Percentiles rank a stretch among this genome's conserved stretches.
Conservation (phyloP, 495 filamentous ascomycete genomes). For the Daldinia caldariorum region DNA sequence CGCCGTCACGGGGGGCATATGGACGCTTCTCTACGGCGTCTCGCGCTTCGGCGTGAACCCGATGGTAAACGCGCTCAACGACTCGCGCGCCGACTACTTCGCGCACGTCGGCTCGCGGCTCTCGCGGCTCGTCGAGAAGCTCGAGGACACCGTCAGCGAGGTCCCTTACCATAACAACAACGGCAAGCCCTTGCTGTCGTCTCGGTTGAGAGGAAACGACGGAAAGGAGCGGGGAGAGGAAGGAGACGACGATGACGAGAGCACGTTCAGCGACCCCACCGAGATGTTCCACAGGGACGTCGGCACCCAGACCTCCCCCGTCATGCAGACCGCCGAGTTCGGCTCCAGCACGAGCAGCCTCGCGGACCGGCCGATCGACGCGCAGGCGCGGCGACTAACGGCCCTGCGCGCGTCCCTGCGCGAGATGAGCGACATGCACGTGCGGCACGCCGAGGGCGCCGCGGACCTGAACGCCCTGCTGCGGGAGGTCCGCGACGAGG, state of each 20-base stretch:
- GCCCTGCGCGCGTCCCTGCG: constrained; percentile 59
- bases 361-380: constrained; percentile 54
- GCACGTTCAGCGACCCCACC: constrained; percentile 69
- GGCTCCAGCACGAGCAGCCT: constrained; percentile 49
- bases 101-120: constrained; percentile 71
- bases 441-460: constrained; percentile 49
- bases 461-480: constrained; percentile 54
- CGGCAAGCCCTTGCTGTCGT: constrained; percentile 23
- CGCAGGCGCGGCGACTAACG: constrained; percentile 48
- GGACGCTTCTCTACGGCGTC: constrained; percentile 79
- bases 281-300: constrained; percentile 93
- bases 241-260: constrained; percentile 50
- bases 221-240: too few species aligned
- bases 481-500: constrained; percentile 58
- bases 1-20: constrained; percentile 76
- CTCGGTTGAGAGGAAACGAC: constrained; percentile 22
- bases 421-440: constrained; percentile 61
- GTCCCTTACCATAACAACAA: constrained; percentile 49
- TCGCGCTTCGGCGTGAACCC: constrained; percentile 83
- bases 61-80: constrained; percentile 78
- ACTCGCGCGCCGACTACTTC: constrained; percentile 84
- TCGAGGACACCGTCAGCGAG: constrained; percentile 75
- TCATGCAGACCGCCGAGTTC: constrained; percentile 48
- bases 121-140: constrained; percentile 72
- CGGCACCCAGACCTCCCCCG: constrained; percentile 81